These are phyloP conservation scores for Dipodascus geniculatus DNA, from an alignment of 805 yeast genomes.

Conservation along the genomic window DNA sequence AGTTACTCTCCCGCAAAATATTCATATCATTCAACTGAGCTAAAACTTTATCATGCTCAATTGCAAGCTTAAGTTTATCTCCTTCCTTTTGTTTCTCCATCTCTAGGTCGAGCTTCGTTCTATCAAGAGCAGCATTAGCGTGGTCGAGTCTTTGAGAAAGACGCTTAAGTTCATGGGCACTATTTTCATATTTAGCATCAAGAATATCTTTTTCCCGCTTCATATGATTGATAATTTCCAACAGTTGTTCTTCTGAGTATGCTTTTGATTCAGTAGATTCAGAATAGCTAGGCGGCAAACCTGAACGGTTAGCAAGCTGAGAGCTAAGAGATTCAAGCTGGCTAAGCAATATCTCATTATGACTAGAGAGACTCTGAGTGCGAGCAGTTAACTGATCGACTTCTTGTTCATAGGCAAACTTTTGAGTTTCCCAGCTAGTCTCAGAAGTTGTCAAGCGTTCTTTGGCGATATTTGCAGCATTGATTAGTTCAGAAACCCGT, in stretches of 20 bases:
- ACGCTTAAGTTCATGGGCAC: conserved; percentile 42
- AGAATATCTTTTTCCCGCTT: conserved; percentile 68
- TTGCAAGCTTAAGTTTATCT: conserved; percentile 12
- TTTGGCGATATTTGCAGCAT: conserved; percentile 24
- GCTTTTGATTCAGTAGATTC: conserved; percentile 14
- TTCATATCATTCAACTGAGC: conserved; percentile 50
- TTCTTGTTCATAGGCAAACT: conserved; percentile 33
- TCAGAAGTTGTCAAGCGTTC: conserved; percentile 28
- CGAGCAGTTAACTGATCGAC: conserved; percentile 34
- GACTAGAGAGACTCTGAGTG: conserved; percentile 47
- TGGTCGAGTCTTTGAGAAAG: conserved; percentile 40
- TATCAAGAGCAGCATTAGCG: conserved; percentile 39
- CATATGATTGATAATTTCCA: conserved; percentile 47
- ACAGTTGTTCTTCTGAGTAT: conserved; percentile 21
- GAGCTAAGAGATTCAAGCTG: conserved; percentile 41
- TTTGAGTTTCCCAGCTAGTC: conserved; percentile 37
- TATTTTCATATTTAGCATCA: conserved; percentile 43
- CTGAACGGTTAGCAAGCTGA: conserved; percentile 9
- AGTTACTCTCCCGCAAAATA: conserved; percentile 56
- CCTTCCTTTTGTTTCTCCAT: conserved; percentile 23
- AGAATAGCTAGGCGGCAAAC: conserved; percentile 4
- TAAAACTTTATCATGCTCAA: conserved; percentile 35
- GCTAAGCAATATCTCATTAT: conserved; percentile 53
- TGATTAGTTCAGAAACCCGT: conserved; percentile 14
- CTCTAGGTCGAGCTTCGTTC: conserved; percentile 36